phyloP scores from a whole-genome alignment of 495 filamentous ascomycete species.

The Stereocaulon alpinum region DNA sequence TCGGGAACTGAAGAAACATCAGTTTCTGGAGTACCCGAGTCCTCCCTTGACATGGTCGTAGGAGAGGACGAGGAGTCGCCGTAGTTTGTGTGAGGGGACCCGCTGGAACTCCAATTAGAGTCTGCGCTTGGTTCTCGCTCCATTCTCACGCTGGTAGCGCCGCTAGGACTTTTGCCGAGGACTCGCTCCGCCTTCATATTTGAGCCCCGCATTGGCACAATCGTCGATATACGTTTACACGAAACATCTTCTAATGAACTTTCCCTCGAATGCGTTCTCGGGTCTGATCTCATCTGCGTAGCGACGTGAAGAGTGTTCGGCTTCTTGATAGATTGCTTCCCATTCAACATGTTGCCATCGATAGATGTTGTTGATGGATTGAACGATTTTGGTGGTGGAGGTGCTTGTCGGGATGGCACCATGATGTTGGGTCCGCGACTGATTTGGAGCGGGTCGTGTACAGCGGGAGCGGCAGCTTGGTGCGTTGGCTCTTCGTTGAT shows the following conservation, averaged over 20 bases:
- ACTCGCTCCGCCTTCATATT: constrained; percentile 19
- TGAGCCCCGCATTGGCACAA: constrained; percentile 14
- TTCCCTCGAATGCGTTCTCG: constrained; percentile 1
- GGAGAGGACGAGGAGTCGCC: constrained; percentile 19
- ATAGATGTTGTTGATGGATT: constrained; percentile 9
- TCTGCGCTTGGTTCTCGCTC: constrained; percentile 20
- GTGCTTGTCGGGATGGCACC: constrained; percentile 24
- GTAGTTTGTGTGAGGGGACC: constrained; percentile 19
- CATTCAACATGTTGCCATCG: constrained; percentile 15
- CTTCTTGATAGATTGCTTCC: constrained; percentile 19
- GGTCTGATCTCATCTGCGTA: constrained; percentile 19
- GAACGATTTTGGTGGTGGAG: constrained; percentile 12
- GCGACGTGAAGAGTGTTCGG: constrained; percentile 20
- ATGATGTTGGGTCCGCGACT: constrained; percentile 22
- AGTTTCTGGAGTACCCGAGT: constrained; percentile 22
- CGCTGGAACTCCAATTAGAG: constrained; percentile 24
- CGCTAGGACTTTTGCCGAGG: constrained; percentile 15
- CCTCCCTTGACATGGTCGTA: constrained; percentile 17
- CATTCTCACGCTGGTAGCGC: constrained; percentile 15
- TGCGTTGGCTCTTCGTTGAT: constrained; percentile 24
- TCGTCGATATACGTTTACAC: constrained; percentile 18
- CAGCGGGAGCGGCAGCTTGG: constrained; percentile 9
- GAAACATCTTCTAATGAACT: constrained; percentile 2
- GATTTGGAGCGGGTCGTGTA: constrained; percentile 23
- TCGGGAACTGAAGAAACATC: constrained; percentile 24